Conservation (phyloP, 2,329 filamentous ascomycete species). For the Aureobasidium pullulans region DNA sequence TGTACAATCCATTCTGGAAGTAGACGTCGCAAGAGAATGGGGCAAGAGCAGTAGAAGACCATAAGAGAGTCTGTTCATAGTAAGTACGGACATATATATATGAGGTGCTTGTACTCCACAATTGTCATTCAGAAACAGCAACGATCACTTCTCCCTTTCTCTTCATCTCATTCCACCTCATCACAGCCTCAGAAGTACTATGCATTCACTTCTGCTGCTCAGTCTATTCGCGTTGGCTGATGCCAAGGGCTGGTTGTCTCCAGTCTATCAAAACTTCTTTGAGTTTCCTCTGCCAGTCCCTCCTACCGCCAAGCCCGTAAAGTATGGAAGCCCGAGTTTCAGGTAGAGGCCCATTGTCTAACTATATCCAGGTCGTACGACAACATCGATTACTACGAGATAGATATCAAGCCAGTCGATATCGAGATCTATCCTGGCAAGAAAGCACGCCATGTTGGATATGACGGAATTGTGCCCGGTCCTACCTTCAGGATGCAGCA, state of each 20-base stretch:
- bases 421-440: conserved; percentile 35
- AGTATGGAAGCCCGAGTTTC: background rate
- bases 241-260: background rate
- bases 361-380: background rate
- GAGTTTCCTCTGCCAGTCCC: background rate
- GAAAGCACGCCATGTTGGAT: conserved; percentile 36
- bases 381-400: conserved; percentile 41
- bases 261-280: conserved; percentile 4
- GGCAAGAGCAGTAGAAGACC: background rate
- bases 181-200: background rate
- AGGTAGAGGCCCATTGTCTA: background rate
- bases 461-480: conserved; percentile 47
- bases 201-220: conserved; percentile 1
- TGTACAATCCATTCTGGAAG: background rate
- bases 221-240: background rate
- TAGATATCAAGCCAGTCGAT: conserved; percentile 35
- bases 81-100: background rate
- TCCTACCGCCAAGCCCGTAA: background rate
- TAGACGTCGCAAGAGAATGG: background rate
- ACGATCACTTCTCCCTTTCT: background rate
- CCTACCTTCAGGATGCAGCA: conserved; percentile 43
- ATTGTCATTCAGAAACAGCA: background rate
- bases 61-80: background rate
- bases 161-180: background rate
- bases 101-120: no score